Base-by-base conservation (phyloP, 129 eudicot species). In the Flaveria ramosissima region DNA sequence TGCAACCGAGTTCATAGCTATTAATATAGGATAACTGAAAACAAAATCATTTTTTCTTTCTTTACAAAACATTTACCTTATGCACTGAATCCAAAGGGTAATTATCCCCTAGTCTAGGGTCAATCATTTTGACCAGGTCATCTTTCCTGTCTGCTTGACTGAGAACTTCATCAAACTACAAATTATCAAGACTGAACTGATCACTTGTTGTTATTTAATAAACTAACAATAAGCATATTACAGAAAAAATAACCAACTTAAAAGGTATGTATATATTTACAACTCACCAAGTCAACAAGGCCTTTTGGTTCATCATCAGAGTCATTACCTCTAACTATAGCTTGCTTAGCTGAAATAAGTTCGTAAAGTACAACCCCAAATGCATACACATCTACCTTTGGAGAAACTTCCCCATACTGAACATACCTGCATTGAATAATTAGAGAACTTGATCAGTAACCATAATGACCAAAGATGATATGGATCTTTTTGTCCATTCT, bases 281-380 rank as follows among this genome's bases (percentile, higher is more conserved):
- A 43, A 43, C 47, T 43, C 47, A 87, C 98, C 87, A 93, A 57
- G 39, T 82, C 91, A 73, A 90, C 98, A 41, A 93, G 96, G 68
- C 94, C 86, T 77, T 76, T 88, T 1, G 96, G 81, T 46, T 93
- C 95, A 32, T 83, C 48, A 46, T 32, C 26, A 53, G 85, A 68
- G 56, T 76, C 86, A 66, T 52, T 81, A 60, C 60, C 81, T 84
- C 78, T 93, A 42, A 90, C 89, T 68, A 93, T 83, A 57, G 98
- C 98, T 72, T 90, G 92, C 74, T 90, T 90, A 52, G 89, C 94
- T 72, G 98, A 93, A 46, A 93, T 90, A 65, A 93, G 88, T 68
- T 93, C 94, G 73, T 84, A 93, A 16, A 93, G 88, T 36, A 93
- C 98, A 73, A 93, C 98, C 30, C 96, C 98, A 77, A 93, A 93